Evolutionary conservation across 306 rosid species (phyloP), one percentile per base, ranked within the genome.

Genomic region (Chamaecrista fasciculata): DNA sequence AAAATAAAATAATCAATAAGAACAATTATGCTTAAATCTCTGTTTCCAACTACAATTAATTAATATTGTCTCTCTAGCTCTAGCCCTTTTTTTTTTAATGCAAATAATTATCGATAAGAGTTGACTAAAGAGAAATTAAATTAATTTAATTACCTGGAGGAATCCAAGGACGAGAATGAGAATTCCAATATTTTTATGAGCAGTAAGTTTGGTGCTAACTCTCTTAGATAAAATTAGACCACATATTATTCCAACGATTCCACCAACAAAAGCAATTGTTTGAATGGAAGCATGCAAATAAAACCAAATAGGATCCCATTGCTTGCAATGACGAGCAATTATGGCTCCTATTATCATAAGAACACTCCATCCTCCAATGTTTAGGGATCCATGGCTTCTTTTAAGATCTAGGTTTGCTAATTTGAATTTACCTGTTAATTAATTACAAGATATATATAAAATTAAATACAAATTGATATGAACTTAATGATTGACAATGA

Each of bases 291-390:
- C 20, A n/a, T 79, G 79, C 19, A 79, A 11, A 56, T 79, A 79
- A 69, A 79, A 73, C 83, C 83, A 73, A 69, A 36, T 48, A 23
- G 83, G 76, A 44, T 79, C 79, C 79, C 76, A 53, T 8, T 79
- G 49, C 63, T 69, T 79, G 51, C 50, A 79, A 55, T 73, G 49
- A 5, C 83, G 57, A 8, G 51, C 72, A 46, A 69, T 47, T 36
- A 74, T 44, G 18, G 72, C 46, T 68, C 79, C 83, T 44, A 74
- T 62, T 24, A 73, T 68, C 76, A 74, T 62, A 6, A 55, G 25
- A 46, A 68, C 49, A 66, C 76, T 69, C 79, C 79, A 74, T 55
- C 76, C 75, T 8, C 15, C 43, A 5, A 74, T 56, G 44, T 69
- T 79, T 23, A 73, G 34, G 9, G 65, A 8, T 0, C 79, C 83